Base-by-base conservation (phyloP, 352 stramenopile genomes). In the Globisporangium acanthophoron region DNA sequence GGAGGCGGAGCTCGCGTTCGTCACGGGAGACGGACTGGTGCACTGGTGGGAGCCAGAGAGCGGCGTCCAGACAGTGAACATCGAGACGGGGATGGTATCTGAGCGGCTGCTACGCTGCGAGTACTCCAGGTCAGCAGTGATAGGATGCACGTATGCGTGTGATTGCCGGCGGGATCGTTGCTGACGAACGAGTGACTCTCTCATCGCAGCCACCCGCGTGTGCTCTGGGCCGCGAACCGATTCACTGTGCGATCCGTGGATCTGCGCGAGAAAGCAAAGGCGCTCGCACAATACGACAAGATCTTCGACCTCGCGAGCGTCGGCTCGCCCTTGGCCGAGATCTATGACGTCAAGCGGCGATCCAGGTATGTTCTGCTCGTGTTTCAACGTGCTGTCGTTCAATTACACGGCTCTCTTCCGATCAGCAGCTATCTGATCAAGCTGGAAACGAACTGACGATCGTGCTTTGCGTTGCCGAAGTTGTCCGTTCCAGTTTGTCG, bases 331-430 rank as follows among this genome's bases (percentile, higher is more conserved):
- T 27, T 74, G 18, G 70, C 69, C 16, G 65, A 79, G 13, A 90
- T 92, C 58, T 89, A 88, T 51, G 73, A 76, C 9, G 29, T 92
- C 37, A 88, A 84, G 54, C 76, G 80, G 1, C 67, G 80, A 61
- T 61, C 69, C 61, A 77, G 77, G 81, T 88, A 52, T 6, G 61
- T 50, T 33, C 9, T 13, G 3, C 33, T 6, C 9, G 24, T 37
- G 33, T 18, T 43, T 18, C 8, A 4, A 4, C 12, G 35, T 15
- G 35, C 8, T 40, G 35, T 40, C 35, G 37, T 43, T 13, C 5
- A 3, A 12, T 12, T 5, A 54, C 33, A 2, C 18, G 9, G 8
- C 3, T 41, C 1, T 37, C 9, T 37, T 37, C 9, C 33, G 33
- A 37, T 31, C 7, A 2, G 27, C 18, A 33, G 51, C 5, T 40